Base-by-base conservation (phyloP, 768 basidiomycete genomes). In the Russula compacta region DNA sequence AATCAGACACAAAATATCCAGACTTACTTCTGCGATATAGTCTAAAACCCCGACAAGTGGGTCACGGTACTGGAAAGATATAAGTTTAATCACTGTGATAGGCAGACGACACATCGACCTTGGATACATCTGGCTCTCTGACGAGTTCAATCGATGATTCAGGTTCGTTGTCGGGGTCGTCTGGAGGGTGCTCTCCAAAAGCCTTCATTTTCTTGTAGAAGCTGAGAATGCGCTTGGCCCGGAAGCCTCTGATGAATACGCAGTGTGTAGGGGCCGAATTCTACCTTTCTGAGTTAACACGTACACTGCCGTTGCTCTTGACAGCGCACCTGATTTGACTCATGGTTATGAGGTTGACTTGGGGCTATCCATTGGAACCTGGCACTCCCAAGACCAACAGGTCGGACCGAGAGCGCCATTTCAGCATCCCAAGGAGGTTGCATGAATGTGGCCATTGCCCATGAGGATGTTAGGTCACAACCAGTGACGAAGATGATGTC, bases 401-500 rank as follows among this genome's bases (percentile, higher is more conserved):
- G 10, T 9, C 39, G 47, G 0, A 64, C 36, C 9, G 14, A 4
- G 9, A 66, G 56, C 1, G 42, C 36, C 24, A 64, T 47, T n/a
- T 53, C 47, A 17, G 58, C 48, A n/a, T 64, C 43, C 33, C 35
- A 51, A 3, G 56, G 38, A 40, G 38, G 21, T 43, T 59, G 54
- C 9, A 17, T 46, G 56, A 66, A 64, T 12, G 63, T 51, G n/a
- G 65, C 65, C 54, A 60, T 50, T 19, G 65, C 65, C 65, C 65
- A 66, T 1, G 65, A 55, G 6, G 38, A 53, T 24, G 65, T 64
- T 6, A 49, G 33, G 47, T 66, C 65, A 29, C 65, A 66, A 11
- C 65, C 63, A 15, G 65, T 66, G 54, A 66, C 63, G 0, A 66
- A 53, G n/a, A 66, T 50, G 19, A 66, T 52, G 33, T 66, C 63